Conservation (phyloP, 2,329 filamentous ascomycete species). For the Mycosphaerelloides madeirae region DNA sequence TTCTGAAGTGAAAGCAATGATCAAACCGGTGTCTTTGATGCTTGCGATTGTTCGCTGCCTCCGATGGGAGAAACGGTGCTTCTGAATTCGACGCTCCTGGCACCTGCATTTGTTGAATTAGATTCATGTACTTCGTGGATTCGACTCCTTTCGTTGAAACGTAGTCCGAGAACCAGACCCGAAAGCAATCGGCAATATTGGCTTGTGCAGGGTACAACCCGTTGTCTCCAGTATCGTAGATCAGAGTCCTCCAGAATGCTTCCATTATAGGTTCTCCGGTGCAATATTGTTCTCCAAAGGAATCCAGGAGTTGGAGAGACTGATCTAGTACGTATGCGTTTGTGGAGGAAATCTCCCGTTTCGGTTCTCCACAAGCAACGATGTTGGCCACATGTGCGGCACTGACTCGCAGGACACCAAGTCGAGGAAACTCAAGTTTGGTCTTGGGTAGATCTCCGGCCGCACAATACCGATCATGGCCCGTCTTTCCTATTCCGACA, state of each 20-base stretch:
- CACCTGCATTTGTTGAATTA: too few species aligned
- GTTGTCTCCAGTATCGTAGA: conserved; percentile 1
- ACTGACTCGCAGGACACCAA: background rate
- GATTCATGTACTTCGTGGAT: too few species aligned
- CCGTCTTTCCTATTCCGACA: background rate
- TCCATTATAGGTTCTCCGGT: background rate
- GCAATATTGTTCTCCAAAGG: background rate
- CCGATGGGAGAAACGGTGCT: too few species aligned
- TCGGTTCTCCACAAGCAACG: background rate
- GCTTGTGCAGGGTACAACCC: background rate
- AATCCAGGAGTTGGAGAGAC: background rate
- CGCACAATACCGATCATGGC: conserved; percentile 2
- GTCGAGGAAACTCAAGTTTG: background rate
- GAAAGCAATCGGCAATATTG: background rate
- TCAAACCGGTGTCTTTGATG: background rate
- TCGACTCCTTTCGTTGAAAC: too few species aligned
- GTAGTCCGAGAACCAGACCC: background rate
- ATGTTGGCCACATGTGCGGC: background rate
- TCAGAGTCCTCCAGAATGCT: conserved; percentile 4
- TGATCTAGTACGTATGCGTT: background rate
- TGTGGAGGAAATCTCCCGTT: background rate
- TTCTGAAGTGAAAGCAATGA: background rate
- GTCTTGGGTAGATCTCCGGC: background rate
- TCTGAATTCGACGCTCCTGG: too few species aligned
- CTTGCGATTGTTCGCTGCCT: too few species aligned